A percentile compares a stretch with the other conserved stretches of the same genome.
Evolutionary conservation across 2,329 filamentous ascomycete species (phyloP).

Genomic region (Colletotrichum sp.): DNA sequence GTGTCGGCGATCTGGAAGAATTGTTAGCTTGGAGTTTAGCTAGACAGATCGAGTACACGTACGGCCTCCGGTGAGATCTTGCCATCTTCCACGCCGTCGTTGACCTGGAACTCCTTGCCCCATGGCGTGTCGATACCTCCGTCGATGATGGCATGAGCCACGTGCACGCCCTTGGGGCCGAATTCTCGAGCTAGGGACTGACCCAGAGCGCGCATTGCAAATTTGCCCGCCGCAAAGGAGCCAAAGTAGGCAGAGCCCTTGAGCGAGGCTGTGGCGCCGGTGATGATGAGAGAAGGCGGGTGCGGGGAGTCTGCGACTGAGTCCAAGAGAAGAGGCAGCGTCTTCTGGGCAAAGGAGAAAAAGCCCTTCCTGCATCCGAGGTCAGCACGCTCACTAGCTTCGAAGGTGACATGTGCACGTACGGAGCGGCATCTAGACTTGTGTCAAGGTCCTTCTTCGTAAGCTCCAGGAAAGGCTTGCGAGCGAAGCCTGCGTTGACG

Average conservation of each 20-base stretch:
- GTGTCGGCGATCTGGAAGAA: slow-evolving; percentile 77
- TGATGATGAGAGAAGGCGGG: slow-evolving; percentile 84
- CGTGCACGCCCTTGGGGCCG: slow-evolving; percentile 82
- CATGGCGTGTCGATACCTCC: slow-evolving; percentile 83
- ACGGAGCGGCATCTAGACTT: slow-evolving; percentile 55
- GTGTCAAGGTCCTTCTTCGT: slow-evolving; percentile 53
- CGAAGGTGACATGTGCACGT: slow-evolving; percentile 29
- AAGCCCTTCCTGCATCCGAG: slow-evolving; percentile 58
- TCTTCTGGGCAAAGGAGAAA: slow-evolving; percentile 76
- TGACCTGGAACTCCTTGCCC: slow-evolving; percentile 58
- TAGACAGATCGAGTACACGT: slow-evolving; percentile 12
- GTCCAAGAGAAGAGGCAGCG: slow-evolving; percentile 73
- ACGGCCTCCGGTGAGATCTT: slow-evolving; percentile 80
- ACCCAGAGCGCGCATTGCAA: slow-evolving; percentile 74
- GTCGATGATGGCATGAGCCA: slow-evolving; percentile 83
- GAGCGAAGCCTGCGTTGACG: slow-evolving; percentile 56
- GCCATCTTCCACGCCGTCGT: slow-evolving; percentile 53
- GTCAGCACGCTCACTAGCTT: not conserved
- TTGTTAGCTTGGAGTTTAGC: slow-evolving; percentile 9
- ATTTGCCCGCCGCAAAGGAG: slow-evolving; percentile 80
- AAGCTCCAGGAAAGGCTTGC: slow-evolving; percentile 66
- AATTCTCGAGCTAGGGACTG: slow-evolving; percentile 85
- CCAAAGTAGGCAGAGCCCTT: slow-evolving; percentile 74
- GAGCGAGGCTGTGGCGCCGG: slow-evolving; percentile 82
- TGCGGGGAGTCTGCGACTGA: slow-evolving; percentile 60